Conservation (phyloP, 345 rosid genomes). For the Corymbia maculata region DNA sequence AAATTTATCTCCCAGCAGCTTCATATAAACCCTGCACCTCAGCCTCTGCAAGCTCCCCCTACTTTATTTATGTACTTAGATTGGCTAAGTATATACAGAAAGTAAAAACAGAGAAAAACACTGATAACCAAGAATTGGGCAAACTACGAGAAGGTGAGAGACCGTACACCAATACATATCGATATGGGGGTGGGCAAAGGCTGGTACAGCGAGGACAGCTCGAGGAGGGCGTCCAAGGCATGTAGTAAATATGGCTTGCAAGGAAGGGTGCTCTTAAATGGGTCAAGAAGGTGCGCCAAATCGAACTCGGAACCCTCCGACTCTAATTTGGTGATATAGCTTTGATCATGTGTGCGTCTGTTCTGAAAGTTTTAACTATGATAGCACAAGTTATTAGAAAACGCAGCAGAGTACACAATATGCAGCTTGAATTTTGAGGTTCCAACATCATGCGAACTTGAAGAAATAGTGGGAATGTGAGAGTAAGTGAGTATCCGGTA, state of each 20-base stretch:
- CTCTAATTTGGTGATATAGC: background rate
- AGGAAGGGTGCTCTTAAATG: background rate
- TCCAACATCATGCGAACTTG: background rate
- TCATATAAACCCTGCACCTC: background rate
- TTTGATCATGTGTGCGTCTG: background rate
- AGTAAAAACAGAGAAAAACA: background rate
- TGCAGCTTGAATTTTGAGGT: background rate
- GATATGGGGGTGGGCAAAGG: background rate
- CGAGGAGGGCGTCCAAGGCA: too few relatives aligned
- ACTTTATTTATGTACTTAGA: background rate
- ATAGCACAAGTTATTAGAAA: background rate
- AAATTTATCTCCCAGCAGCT: background rate
- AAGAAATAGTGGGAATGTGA: background rate
- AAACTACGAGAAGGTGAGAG: background rate
- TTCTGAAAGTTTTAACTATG: background rate
- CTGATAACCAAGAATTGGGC: accelerated
- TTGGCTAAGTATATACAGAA: background rate
- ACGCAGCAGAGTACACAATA: background rate
- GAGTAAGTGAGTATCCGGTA: background rate
- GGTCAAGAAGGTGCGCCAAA: background rate
- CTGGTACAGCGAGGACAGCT: too few relatives aligned
- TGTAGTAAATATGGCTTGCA: background rate
- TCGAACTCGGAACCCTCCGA: background rate
- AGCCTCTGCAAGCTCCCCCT: background rate
- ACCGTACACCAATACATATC: background rate